Percentiles rank a stretch among this genome's conserved stretches.
These are phyloP conservation scores for Puccinia triticina DNA, from an alignment of 1,284 basidiomycete genomes.

Conservation along the genomic window DNA sequence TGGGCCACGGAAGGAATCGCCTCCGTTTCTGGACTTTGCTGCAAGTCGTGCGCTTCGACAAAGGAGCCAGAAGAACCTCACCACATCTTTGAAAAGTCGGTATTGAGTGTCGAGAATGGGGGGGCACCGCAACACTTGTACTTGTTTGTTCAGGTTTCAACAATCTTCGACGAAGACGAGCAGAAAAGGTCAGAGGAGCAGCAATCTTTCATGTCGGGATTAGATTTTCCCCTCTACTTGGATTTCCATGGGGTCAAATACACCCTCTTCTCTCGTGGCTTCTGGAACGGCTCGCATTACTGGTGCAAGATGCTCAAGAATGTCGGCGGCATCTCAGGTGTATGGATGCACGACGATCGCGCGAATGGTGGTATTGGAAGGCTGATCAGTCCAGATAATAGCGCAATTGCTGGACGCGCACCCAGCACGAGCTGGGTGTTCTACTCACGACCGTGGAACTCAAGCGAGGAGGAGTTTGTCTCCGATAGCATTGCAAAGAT, in stretches of 20 bases:
- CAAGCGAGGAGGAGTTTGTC: background rate
- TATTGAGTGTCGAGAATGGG: background rate
- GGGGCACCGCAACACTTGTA: background rate
- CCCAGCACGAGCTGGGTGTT: too few species aligned
- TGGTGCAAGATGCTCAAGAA: background rate
- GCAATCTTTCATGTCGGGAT: background rate
- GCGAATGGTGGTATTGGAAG: background rate
- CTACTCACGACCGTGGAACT: too few species aligned
- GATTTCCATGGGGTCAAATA: background rate
- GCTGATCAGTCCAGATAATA: background rate
- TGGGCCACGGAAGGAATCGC: background rate
- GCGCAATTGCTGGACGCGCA: too few species aligned
- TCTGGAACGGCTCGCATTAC: too few species aligned
- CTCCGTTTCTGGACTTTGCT: too few species aligned
- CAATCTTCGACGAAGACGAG: background rate
- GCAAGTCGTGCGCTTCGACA: background rate
- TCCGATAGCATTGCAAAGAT: background rate
- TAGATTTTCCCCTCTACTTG: background rate
- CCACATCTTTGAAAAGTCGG: background rate
- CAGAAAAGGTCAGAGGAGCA: too few species aligned
- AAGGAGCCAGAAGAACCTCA: background rate
- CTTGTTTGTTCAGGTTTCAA: background rate
- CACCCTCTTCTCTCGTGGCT: conserved; percentile 12
- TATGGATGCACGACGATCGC: conserved; percentile 1
- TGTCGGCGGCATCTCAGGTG: background rate